phyloP scores from a whole-genome alignment of 768 basidiomycete species.

The Coprinopsis marcescibilis region DNA sequence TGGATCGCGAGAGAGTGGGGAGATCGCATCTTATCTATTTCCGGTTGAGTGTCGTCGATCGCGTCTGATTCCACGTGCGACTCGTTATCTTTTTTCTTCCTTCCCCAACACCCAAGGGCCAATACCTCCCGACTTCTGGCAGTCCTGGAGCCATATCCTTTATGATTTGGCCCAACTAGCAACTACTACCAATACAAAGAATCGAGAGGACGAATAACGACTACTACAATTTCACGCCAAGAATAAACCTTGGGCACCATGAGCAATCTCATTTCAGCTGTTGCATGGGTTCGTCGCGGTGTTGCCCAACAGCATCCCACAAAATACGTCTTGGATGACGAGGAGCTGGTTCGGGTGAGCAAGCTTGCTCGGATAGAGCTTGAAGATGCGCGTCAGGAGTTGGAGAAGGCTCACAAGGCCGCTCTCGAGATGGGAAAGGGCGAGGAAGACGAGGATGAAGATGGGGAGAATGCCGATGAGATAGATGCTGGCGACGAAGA shows the following conservation, averaged over 20 bases:
- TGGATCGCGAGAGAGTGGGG: no score
- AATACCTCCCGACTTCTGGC: no score
- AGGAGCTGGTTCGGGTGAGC: conserved; percentile 86
- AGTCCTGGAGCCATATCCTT: no score
- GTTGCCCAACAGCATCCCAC: conserved; percentile 66
- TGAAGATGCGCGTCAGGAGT: conserved; percentile 65
- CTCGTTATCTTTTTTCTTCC: conserved; percentile 5
- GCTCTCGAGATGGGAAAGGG: conserved; percentile 8
- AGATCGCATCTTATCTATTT: conserved; percentile 2
- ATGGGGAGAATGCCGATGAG: conserved; percentile 1
- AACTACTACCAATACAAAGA: no score
- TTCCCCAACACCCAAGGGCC: no score
- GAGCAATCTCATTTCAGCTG: conserved; percentile 72
- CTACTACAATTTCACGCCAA: background rate
- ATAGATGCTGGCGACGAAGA: background rate
- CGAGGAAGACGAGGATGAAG: conserved; percentile 7
- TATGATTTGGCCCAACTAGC: no score
- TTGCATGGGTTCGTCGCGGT: conserved; percentile 81
- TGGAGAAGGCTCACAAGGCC: conserved; percentile 10
- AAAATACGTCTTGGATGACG: conserved; percentile 87
- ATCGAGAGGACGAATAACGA: background rate
- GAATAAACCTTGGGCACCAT: conserved; percentile 26
- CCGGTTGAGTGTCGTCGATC: background rate
- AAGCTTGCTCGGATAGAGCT: conserved; percentile 81
- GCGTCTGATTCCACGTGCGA: background rate